A percentile compares a stretch with the other conserved stretches of the same genome.
Conservation (phyloP, 768 basidiomycete genomes). For the Fomitopsis serialis region DNA sequence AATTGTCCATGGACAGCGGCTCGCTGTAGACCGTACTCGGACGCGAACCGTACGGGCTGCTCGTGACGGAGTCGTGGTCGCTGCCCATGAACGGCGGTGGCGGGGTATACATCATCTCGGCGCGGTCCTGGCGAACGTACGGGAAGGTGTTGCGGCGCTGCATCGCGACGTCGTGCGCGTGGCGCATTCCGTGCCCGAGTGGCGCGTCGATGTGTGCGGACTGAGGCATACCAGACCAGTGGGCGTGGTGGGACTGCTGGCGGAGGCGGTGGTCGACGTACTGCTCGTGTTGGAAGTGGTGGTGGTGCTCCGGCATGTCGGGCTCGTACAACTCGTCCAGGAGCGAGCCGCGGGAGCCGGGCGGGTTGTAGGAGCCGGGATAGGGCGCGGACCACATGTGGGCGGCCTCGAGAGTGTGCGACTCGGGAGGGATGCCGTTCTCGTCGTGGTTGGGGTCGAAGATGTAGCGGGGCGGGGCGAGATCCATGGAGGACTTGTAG, state of each 20-base stretch:
- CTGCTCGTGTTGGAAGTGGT: constrained; percentile 26
- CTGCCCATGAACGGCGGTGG: constrained; percentile 39
- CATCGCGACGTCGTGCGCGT: constrained; percentile 39
- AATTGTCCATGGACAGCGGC: constrained; percentile 31
- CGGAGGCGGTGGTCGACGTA: constrained; percentile 19
- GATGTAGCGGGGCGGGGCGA: constrained; percentile 45
- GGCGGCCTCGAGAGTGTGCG: constrained; percentile 24
- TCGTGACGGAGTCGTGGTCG: constrained; percentile 32
- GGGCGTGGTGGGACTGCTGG: constrained; percentile 17
- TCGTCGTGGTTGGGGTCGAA: constrained; percentile 42
- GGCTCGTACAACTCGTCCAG: constrained; percentile 70
- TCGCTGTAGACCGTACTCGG: constrained; percentile 37
- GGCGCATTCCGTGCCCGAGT: constrained; percentile 18
- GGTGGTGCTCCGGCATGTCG: constrained; percentile 35
- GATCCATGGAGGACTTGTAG: constrained; percentile 38
- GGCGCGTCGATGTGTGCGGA: constrained; percentile 31
- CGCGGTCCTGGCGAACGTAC: constrained; percentile 68
- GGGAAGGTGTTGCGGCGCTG: constrained; percentile 71
- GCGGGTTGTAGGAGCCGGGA: constrained; percentile 28
- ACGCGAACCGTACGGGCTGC: constrained; percentile 25
- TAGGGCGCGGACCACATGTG: constrained; percentile 28
- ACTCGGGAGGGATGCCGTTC: constrained; percentile 35
- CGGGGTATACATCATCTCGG: constrained; percentile 35
- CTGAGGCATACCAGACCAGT: constrained; percentile 25
- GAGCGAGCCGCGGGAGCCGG: constrained; percentile 45